A percentile compares a stretch with the other conserved stretches of the same genome.
Conservation (phyloP, 371 early-diverging fungal genomes). For the Entomophthora muscae region DNA sequence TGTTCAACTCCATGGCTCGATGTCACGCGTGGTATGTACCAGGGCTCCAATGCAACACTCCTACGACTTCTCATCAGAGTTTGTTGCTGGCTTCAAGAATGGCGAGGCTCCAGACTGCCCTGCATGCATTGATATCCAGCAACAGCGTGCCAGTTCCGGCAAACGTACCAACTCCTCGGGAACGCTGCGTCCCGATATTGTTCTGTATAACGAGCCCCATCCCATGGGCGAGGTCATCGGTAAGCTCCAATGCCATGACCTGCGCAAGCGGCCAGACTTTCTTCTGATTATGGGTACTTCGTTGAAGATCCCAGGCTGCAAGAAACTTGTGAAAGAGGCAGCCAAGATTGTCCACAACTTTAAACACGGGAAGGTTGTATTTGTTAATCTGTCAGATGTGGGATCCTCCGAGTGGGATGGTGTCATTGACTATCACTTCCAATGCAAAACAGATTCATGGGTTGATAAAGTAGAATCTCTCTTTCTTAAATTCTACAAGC, state of each 20-base stretch:
- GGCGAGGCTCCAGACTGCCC: slow-evolving; percentile 67
- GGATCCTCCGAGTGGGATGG: slow-evolving; percentile 60
- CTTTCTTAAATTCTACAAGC: slow-evolving; percentile 1
- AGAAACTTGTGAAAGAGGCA: slow-evolving; percentile 71
- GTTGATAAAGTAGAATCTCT: slow-evolving; percentile 20
- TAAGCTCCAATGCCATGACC: slow-evolving; percentile 36
- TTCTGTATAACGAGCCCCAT: slow-evolving; percentile 94
- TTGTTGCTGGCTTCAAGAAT: slow-evolving; percentile 30
- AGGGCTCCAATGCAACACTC: slow-evolving; percentile 42
- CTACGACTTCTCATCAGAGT: slow-evolving; percentile 26
- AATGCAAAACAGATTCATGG: slow-evolving; percentile 63
- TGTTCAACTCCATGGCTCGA: slow-evolving; percentile 84
- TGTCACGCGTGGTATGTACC: slow-evolving; percentile 69
- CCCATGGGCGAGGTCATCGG: slow-evolving; percentile 77
- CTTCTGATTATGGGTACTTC: slow-evolving; percentile 97
- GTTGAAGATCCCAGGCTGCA: slow-evolving; percentile 86
- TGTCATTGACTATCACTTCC: slow-evolving; percentile 72
- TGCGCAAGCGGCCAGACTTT: slow-evolving; percentile 61
- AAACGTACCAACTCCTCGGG: slow-evolving; percentile 66
- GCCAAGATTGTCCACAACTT: slow-evolving; percentile 43
- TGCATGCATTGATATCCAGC: slow-evolving; percentile 32
- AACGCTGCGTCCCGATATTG: slow-evolving; percentile 83
- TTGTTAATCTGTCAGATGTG: slow-evolving; percentile 39
- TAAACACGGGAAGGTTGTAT: slow-evolving; percentile 30
- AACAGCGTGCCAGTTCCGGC: slow-evolving; percentile 19